Base-by-base conservation (phyloP, 2,329 filamentous ascomycete species). In the Colletotrichum cordylinicola region DNA sequence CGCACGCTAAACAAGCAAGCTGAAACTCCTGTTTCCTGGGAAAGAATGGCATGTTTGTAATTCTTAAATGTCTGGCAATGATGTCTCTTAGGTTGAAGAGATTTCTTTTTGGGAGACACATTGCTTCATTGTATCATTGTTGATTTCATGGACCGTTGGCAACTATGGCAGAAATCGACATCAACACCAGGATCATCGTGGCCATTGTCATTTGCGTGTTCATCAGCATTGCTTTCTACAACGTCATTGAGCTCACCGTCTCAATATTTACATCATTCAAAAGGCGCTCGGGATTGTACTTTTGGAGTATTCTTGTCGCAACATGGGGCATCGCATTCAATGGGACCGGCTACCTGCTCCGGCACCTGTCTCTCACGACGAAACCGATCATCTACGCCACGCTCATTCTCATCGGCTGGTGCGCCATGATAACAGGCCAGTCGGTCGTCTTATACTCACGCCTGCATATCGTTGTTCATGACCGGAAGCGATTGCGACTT, bases 401-500 rank as follows among this genome's bases (percentile, higher is more conserved):
- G 3, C 81, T 85, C 9, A 86, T 85, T 8, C 71, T 88, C 7
- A 82, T 88, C 64, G 89, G 90, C 27, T 84, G 82, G 82, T 71
- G 81, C 9, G 77, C 78, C 4, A 92, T 93, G 90, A 88, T 93
- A 0, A 91, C 90, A 3, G 91, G 91, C 1, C 90, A 92, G 80
- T 89, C 88, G 0, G 78, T 93, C 13, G 91, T 93, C 5, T 83
- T 93, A 3, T 93, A 91, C 84, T 93, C 91, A 1, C 87, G 91
- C 12, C 85, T 93, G 1, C 91, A 93, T 80, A 85, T 93, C 1
- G 86, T 93, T 15, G 82, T 91, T 4, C 87, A 86, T 13, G 89
- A 91, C 84, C 60, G 86, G 5, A 81, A 81, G 4, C 80, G 88
- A 3, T 83, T 93, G 0, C 86, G 85, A 8, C 84, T 85, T 13